Evolutionary conservation across 805 yeast genomes (phyloP).

Genomic region (Sugiyamaella lignohabitans): DNA sequence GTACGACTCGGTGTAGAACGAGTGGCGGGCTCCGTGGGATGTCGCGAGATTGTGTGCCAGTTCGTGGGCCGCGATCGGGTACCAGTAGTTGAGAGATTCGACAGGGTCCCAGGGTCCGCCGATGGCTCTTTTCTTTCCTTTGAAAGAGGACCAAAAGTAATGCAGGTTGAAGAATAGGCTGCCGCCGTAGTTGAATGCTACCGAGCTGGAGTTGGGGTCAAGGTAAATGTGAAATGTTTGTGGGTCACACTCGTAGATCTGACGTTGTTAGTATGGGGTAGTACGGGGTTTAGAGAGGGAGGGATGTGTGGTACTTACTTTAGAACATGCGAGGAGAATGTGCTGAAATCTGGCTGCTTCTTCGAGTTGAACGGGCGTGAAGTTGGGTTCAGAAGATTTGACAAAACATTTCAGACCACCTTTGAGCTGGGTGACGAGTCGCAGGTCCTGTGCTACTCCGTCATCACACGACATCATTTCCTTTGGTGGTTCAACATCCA

Average conservation of each 20-base stretch:
- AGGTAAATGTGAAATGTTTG: constrained; percentile 27
- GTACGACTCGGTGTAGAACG: constrained; percentile 29
- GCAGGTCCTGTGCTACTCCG: constrained; percentile 4
- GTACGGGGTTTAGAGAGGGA: constrained; percentile 5
- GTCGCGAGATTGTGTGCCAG: constrained; percentile 35
- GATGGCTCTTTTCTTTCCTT: not conserved
- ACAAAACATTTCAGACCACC: constrained; percentile 7
- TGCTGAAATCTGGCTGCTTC: constrained; percentile 16
- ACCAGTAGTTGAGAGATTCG: constrained; percentile 31
- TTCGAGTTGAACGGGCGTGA: constrained; percentile 8
- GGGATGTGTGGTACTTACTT: constrained; percentile 7
- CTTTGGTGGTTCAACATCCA: constrained; percentile 2
- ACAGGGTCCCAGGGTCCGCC: constrained; percentile 9
- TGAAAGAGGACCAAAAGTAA: constrained; percentile 17
- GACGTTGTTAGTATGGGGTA: not conserved
- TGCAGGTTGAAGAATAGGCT: constrained; percentile 35
- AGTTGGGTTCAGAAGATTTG: constrained; percentile 1
- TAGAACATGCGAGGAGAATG: constrained; percentile 12
- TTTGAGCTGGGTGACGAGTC: not conserved
- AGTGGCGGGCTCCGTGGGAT: constrained; percentile 33
- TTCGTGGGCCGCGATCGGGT: constrained; percentile 35
- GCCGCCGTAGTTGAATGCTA: constrained; percentile 37
- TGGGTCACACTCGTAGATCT: constrained; percentile 22
- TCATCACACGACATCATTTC: constrained; percentile 4
- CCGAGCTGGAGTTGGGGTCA: constrained; percentile 21